phyloP scores from a whole-genome alignment of 2,329 filamentous ascomycete genomes.

The Cadophora gregata region DNA sequence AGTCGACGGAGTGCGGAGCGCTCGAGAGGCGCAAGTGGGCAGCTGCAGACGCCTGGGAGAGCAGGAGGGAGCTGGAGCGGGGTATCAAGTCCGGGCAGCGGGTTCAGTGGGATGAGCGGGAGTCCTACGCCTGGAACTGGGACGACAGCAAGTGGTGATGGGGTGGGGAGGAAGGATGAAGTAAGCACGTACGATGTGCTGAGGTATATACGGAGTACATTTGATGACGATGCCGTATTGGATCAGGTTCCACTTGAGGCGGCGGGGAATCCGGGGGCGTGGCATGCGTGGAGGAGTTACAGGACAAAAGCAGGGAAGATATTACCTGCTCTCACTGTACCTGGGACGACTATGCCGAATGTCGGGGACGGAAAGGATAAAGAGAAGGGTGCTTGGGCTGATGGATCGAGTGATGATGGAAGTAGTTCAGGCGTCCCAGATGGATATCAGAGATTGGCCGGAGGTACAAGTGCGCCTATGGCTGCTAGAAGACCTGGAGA shows the following conservation, averaged over 20 bases:
- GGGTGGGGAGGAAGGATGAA: slow-evolving; percentile 21
- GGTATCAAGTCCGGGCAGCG: slow-evolving; percentile 31
- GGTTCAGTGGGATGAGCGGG: slow-evolving; percentile 24
- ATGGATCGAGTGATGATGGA: slow-evolving; percentile 25
- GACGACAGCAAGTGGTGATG: slow-evolving; percentile 24
- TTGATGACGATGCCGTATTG: slow-evolving; percentile 77
- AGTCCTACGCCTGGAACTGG: slow-evolving; percentile 33
- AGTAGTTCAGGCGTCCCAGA: slow-evolving; percentile 24
- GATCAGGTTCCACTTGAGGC: slow-evolving; percentile 81
- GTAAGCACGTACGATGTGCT: slow-evolving; percentile 70
- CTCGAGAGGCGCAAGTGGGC: slow-evolving; percentile 30
- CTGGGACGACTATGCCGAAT: background rate
- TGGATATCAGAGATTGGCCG: slow-evolving; percentile 33
- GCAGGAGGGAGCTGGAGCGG: slow-evolving; percentile 26
- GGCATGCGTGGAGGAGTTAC: slow-evolving; percentile 89
- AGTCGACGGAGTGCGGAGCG: slow-evolving; percentile 50
- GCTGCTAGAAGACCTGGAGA: slow-evolving; percentile 68
- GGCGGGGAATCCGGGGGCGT: slow-evolving; percentile 88
- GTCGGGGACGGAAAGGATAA: background rate
- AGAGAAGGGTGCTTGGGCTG: slow-evolving; percentile 9
- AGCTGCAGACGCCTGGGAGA: slow-evolving; percentile 37
- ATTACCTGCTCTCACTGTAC: background rate
- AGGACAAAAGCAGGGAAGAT: slow-evolving; percentile 57
- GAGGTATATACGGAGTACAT: slow-evolving; percentile 80
- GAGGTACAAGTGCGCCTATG: slow-evolving; percentile 29